phyloP scores from a whole-genome alignment of 2,329 filamentous ascomycete species.

The Colletotrichum agaves region DNA sequence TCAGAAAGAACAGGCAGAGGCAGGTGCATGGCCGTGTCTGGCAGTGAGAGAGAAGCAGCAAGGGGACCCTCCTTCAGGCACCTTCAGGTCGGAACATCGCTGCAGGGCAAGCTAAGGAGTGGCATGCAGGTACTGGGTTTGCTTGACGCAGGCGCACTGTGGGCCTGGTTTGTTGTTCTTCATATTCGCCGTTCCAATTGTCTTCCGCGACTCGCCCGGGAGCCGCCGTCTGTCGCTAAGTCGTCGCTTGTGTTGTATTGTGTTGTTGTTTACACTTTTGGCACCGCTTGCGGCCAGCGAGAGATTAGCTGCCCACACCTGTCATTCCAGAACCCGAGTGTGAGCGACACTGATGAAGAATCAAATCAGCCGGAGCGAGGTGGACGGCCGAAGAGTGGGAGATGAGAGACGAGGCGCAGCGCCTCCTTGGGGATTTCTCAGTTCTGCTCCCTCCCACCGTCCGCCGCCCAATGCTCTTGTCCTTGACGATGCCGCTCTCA shows the following conservation, averaged over 20 bases:
- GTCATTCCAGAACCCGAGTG: conserved; percentile 36
- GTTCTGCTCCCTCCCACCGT: conserved; percentile 8
- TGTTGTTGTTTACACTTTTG: conserved; percentile 2
- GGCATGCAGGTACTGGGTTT: conserved; percentile 38
- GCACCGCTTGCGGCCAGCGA: conserved; percentile 29
- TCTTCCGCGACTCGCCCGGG: conserved; percentile 2
- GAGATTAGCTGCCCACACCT: conserved; percentile 35
- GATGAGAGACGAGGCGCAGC: conserved; percentile 28
- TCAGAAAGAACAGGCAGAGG: not conserved
- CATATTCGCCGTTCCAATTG: not conserved
- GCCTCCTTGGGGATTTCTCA: conserved; percentile 6
- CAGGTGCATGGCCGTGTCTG: conserved; percentile 9
- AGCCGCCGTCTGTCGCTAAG: not conserved
- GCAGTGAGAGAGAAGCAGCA: not conserved
- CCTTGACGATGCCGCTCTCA: conserved; percentile 1
- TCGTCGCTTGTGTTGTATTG: conserved; percentile 3
- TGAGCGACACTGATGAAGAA: conserved; percentile 18
- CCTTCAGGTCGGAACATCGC: conserved; percentile 23
- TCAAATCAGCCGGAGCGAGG: conserved; percentile 1
- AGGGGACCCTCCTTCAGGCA: not conserved
- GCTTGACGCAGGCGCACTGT: conserved; percentile 23
- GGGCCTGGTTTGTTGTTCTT: conserved; percentile 5
- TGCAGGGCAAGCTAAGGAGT: conserved; percentile 33
- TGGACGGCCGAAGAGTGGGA: conserved; percentile 13
- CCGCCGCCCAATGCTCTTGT: conserved; percentile 2